Evolutionary conservation across 768 basidiomycete species (phyloP), one percentile per base, ranked within the genome.

Genomic region (Podaxis mareebaensis): DNA sequence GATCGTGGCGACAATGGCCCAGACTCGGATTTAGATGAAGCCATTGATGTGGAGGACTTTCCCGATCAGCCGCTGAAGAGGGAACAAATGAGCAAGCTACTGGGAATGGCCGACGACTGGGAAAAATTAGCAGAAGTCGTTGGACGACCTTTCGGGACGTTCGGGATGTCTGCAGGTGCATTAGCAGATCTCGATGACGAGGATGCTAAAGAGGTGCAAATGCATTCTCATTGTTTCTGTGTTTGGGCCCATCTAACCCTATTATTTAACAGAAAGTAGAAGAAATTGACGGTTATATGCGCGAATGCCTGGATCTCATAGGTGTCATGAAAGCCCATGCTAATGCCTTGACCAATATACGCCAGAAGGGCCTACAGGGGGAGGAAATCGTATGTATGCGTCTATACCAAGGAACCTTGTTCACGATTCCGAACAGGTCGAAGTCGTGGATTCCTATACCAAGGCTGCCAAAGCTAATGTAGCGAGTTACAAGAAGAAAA

Each of bases 201-300:
- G 20, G 78, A 85, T 42, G 78, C 76, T 2, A 78, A 79, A 64
- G 77, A 85, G 76, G 90, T 89, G 54, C 63, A 79, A 69, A 22
- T 51, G 30, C 40, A 30, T 24, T 5, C 61, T 30, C 30, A 56
- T 28, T 30, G 56, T 58, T 26, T 22, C 20, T 24, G 53, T 38
- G 24, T 59, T 62, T 26, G 6, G 24, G 4, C 61, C 28, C 22
- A 12, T 58, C 56, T 68, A 13, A 61, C 26, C 17, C 55, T 49
- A 40, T 54, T 54, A 8, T 53, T 53, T 53, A 56, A 40, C 62
- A 91, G 90, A 78, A 80, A 38, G 70, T 92, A 24, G 75, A 73
- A 20, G 80, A 85, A 65, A 78, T 95, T 3, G 93, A 96, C 63
- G 42, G 53, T 22, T 77, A 89, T 53, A 90, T 94, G 84, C 87